Percentiles rank a stretch among this genome's conserved stretches.
These are phyloP conservation scores for Secale cereale DNA, from an alignment of 176 grass and related monocot species.

Conservation along the genomic window DNA sequence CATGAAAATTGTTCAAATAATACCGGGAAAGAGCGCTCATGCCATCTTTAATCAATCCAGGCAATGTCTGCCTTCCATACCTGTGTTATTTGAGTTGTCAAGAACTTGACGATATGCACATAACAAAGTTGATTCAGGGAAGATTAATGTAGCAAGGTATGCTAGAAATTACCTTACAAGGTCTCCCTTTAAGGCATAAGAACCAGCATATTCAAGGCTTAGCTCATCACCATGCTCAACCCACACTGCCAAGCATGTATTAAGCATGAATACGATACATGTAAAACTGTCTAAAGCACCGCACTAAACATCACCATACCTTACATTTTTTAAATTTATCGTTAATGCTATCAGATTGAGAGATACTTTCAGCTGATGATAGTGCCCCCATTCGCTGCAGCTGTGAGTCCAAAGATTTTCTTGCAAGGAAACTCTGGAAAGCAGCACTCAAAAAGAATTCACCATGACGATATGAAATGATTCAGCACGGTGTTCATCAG, in stretches of 20 bases:
- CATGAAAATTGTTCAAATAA: conserved; percentile 99
- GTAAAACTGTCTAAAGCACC: neutral
- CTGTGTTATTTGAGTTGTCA: conserved; percentile 39
- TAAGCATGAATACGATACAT: conserved; percentile 23
- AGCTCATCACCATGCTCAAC: conserved; percentile 95
- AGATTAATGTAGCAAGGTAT: conserved; percentile 12
- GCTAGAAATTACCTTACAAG: conserved; percentile 73
- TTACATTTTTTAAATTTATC: conserved; percentile 89
- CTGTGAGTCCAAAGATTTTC: conserved; percentile 80
- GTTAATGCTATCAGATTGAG: conserved; percentile 50
- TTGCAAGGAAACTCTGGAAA: conserved; percentile 81
- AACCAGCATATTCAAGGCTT: conserved; percentile 93
- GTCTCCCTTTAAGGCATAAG: conserved; percentile 91
- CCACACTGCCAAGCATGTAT: conserved; percentile 62
- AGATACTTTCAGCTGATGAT: conserved; percentile 75
- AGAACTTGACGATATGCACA: conserved; percentile 3
- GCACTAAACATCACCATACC: conserved; percentile 21
- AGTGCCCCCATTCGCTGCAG: conserved; percentile 69
- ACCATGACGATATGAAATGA: conserved; percentile 18
- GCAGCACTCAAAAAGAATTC: conserved; percentile 4
- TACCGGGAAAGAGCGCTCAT: conserved; percentile 92
- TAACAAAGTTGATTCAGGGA: neutral
- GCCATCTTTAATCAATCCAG: conserved; percentile 92
- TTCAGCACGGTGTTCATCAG: neutral
- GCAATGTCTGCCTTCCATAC: conserved; percentile 90